Evolutionary conservation across 208 protist species (phyloP), one percentile per base, ranked within the genome.

Genomic region (Herpetomonas tarakana): DNA sequence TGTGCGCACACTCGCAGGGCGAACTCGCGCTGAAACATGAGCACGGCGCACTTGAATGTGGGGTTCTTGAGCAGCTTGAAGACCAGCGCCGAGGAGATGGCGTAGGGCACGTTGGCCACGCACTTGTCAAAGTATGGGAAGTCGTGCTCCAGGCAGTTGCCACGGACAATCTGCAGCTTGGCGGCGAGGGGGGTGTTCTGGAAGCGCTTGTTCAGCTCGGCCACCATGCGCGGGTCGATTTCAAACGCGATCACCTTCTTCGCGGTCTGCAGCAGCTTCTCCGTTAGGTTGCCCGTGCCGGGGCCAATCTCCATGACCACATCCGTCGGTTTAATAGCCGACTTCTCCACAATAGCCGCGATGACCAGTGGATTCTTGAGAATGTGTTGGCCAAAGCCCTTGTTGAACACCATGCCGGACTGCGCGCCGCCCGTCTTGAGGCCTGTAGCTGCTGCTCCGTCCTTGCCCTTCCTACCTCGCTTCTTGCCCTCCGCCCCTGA

Each of bases 1-100:
- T 98, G 87, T n/a, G 99, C 99, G 27, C 96, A 93, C 14, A 99
- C 81, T 30, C 99, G 82, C 58, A 98, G 68, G 19, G 99, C 99
- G 76, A 99, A 99, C 78, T 99, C 99, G 2, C 93, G 65, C 88
- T 99, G 99, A 74, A 99, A 99, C 98, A 99, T 99, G 21, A 99
- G 83, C 52, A 99, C 96, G 4, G 98, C 98, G 57, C 86, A 98
- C 58, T 97, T 96, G 63, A 94, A 97, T 3, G 66, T 81, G 6
- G 98, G 98, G 12, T 89, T 88, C 55, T 91, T 81, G n/a, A 99
- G 81, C 22, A 99, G 82, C 86, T 99, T 99, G 71, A 99, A 99
- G 2, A 98, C 90, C 16, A 99, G 71, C 16, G 98, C 97, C n/a
- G 98, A 99, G 2, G 98, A 99, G 74, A 99, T 99, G 25, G 99